A percentile compares a stretch with the other conserved stretches of the same genome.
phyloP scores from a whole-genome alignment of 1,284 basidiomycete genomes.

The Ceratobasidium sp. region DNA sequence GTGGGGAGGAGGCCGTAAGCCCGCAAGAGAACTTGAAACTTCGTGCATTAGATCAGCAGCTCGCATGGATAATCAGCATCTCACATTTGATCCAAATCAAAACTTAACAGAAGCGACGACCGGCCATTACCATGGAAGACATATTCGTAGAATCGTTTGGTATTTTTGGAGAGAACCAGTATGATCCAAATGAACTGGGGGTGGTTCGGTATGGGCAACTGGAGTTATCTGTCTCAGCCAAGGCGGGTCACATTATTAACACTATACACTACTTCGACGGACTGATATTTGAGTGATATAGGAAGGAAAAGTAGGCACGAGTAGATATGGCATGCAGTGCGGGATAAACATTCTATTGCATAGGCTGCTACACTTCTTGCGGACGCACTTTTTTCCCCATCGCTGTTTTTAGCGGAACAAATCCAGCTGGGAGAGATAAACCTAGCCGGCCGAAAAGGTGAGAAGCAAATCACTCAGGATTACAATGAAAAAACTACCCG shows the following conservation, averaged over 20 bases:
- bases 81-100: background rate
- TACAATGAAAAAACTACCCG: too few species aligned
- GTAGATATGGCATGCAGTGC: background rate
- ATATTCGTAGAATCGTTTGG: constrained; percentile 19
- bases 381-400: constrained; percentile 74
- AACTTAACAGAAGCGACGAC: too few species aligned
- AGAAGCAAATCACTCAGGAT: too few species aligned
- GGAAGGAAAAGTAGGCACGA: constrained; percentile 35
- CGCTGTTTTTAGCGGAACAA: constrained; percentile 67
- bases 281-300: background rate
- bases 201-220: constrained; percentile 26
- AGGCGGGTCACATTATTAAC: background rate
- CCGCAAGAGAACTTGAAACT: background rate
- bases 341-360: background rate
- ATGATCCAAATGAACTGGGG: constrained; percentile 10
- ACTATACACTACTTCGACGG: background rate
- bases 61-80: background rate
- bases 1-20: background rate
- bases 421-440: constrained; percentile 63
- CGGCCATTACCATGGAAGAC: constrained; percentile 35
- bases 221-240: constrained; percentile 10
- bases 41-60: background rate
- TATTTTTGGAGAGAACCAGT: constrained; percentile 5
- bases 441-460: constrained; percentile 54
- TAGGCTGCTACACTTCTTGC: constrained; percentile 73